phyloP scores from a whole-genome alignment of 2,329 filamentous ascomycete genomes.

The Penicillium glabrum region DNA sequence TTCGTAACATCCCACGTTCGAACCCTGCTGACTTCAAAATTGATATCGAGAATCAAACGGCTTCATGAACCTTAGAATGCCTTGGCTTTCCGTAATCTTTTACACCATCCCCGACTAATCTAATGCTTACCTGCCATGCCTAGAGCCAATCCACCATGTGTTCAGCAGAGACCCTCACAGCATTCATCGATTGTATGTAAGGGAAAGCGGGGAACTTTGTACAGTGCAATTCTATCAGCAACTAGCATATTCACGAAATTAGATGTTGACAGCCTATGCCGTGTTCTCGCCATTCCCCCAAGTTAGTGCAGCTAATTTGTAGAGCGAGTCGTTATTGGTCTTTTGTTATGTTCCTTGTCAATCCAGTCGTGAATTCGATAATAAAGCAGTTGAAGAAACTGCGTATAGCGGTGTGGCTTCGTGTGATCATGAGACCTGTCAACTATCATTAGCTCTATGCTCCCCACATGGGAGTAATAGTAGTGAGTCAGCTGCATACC shows the following conservation, averaged over 20 bases:
- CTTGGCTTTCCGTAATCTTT: too few relatives aligned
- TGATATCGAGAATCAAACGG: too few relatives aligned
- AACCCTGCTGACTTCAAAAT: too few relatives aligned
- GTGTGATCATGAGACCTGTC: constrained; percentile 35
- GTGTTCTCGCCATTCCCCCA: background rate
- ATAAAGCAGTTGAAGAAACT: constrained; percentile 28
- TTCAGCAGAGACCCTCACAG: background rate
- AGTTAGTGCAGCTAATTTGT: constrained; percentile 11
- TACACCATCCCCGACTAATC: too few relatives aligned
- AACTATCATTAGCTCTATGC: constrained; percentile 20
- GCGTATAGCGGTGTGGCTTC: constrained; percentile 27
- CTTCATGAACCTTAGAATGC: too few relatives aligned
- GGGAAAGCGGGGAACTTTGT: constrained; percentile 39
- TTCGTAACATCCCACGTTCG: too few relatives aligned
- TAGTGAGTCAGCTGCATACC: background rate
- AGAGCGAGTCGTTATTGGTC: constrained; percentile 19
- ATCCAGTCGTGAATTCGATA: constrained; percentile 34
- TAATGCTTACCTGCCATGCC: too few relatives aligned
- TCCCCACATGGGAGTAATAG: constrained; percentile 34
- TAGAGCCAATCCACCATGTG: background rate
- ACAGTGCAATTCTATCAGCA: constrained; percentile 28
- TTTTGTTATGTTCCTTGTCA: constrained; percentile 19
- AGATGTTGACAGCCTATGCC: constrained; percentile 34
- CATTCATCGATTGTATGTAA: constrained; percentile 16
- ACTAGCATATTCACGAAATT: constrained; percentile 29